These are phyloP conservation scores for Dalechampia spathulata DNA, from an alignment of 441 rosid genomes.

Conservation along the genomic window DNA sequence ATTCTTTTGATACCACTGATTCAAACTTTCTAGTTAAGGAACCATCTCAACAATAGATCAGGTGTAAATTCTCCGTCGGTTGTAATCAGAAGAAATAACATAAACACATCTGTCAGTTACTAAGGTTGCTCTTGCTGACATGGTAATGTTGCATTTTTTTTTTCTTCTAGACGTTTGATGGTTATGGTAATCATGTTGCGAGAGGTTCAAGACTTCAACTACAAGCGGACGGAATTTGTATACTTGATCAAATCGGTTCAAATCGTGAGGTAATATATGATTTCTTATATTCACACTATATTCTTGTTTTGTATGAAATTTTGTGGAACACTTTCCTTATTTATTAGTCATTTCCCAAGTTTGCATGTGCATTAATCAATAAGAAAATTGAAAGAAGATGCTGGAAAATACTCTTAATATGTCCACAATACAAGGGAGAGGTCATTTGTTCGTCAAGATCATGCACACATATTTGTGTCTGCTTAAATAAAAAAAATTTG, in stretches of 20 bases:
- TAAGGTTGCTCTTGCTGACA: slow-evolving; percentile 11
- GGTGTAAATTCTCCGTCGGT: not conserved
- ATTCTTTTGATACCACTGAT: too few relatives aligned
- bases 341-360: too few relatives aligned
- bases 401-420: not conserved
- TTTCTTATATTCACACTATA: not conserved
- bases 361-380: not conserved
- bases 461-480: too few relatives aligned
- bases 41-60: not conserved
- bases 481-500: too few relatives aligned
- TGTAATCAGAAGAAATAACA: not conserved
- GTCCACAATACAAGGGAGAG: not conserved
- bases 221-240: slow-evolving; percentile 33
- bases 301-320: too few relatives aligned
- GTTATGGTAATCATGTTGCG: slow-evolving; percentile 42
- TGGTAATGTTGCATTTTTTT: not conserved
- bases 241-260: slow-evolving; percentile 28
- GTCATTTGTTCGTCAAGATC: too few relatives aligned
- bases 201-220: slow-evolving; percentile 38
- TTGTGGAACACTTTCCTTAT: too few relatives aligned
- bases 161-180: slow-evolving; percentile 49
- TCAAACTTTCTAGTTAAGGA: not conserved
- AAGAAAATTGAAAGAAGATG: not conserved
- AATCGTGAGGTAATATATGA: slow-evolving; percentile 38
- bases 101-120: not conserved